A percentile compares a stretch with the other conserved stretches of the same genome.
Evolutionary conservation across 148 eudicot species (phyloP).

Genomic region (Silene uniflora): DNA sequence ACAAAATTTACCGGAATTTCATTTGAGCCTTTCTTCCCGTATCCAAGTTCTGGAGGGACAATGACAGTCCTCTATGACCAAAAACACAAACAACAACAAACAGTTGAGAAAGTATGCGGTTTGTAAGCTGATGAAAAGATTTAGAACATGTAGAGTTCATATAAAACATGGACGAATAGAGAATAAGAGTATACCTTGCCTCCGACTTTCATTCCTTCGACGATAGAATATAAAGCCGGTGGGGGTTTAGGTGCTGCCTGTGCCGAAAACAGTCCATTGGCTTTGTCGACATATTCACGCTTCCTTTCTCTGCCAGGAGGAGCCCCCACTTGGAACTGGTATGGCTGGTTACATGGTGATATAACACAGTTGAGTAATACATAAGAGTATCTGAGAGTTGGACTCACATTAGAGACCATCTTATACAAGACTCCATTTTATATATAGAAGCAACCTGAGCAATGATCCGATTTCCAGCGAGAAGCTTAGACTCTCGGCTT

Average conservation of each 20-base stretch:
- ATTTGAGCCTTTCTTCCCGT: slow-evolving; percentile 75
- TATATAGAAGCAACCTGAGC: slow-evolving; percentile 58
- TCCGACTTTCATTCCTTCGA: slow-evolving; percentile 95
- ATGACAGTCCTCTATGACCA: slow-evolving; percentile 77
- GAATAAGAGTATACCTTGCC: slow-evolving; percentile 57
- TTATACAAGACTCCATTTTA: neutral
- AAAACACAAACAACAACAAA: neutral
- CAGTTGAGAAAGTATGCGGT: slow-evolving; percentile 3
- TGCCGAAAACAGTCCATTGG: slow-evolving; percentile 95
- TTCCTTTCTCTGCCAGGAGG: slow-evolving; percentile 90
- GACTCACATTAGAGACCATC: neutral
- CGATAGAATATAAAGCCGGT: slow-evolving; percentile 69
- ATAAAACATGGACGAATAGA: neutral
- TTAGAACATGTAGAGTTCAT: neutral
- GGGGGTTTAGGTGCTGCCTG: slow-evolving; percentile 99
- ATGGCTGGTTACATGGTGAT: slow-evolving; percentile 53
- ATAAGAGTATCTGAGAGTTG: neutral
- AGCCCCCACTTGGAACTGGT: slow-evolving; percentile 90
- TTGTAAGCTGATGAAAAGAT: neutral
- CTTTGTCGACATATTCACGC: slow-evolving; percentile 87
- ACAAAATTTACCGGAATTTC: slow-evolving; percentile 78
- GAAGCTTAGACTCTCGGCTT: slow-evolving; percentile 90
- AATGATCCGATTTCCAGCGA: slow-evolving; percentile 92
- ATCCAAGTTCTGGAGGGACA: slow-evolving; percentile 86
- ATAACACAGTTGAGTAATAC: slow-evolving; percentile 10